Evolutionary conservation across 768 basidiomycete genomes (phyloP), one percentile per base, ranked within the genome.

Genomic region (Thelephora aurantiotincta): DNA sequence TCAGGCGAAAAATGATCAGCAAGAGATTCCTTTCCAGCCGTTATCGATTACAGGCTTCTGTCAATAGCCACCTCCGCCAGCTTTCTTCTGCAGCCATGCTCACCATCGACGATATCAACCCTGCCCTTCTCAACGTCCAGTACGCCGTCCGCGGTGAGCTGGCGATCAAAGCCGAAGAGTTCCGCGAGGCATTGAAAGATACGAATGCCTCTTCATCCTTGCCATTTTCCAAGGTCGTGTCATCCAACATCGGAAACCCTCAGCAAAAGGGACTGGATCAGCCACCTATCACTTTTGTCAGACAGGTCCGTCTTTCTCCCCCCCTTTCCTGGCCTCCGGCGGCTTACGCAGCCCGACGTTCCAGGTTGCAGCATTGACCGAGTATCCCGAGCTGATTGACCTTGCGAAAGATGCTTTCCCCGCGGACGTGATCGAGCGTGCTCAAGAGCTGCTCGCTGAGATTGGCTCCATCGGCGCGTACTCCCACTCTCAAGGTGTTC

Each of bases 131-230:
- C 59, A 79, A 87, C 45, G 96, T 97, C 46, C 77, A 96, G 63
- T 99, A 99, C 61, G 94, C 94, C 48, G 94, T 99, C 23, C 87
- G 94, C 47, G 94, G 96, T 44, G 93, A 94, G 66, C 80, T 98
- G 53, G 91, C 94, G 3, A 87, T 97, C 68, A 88, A 85, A 62
- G 90, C 94, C 0, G 92, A 97, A 64, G 68, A 77, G 46, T 80
- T 86, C 55, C 74, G 83, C 48, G 80, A 81, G 45, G 64, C 71
- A 55, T 76, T 98, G 58, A 75, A 78, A 63, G 64, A 44, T 5
- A 53, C 50, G 0, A 44, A 71, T 48, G 65, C 67, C 19, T 60
- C 68, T 49, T 66, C 75, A 53, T 69, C 68, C 16, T 72, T 97
- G 13, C 90, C 91, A 13, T 99, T 98, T 65, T 74, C 79, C 61